These are phyloP conservation scores for Arachis stenosperma DNA, from an alignment of 306 rosid species.

Conservation along the genomic window DNA sequence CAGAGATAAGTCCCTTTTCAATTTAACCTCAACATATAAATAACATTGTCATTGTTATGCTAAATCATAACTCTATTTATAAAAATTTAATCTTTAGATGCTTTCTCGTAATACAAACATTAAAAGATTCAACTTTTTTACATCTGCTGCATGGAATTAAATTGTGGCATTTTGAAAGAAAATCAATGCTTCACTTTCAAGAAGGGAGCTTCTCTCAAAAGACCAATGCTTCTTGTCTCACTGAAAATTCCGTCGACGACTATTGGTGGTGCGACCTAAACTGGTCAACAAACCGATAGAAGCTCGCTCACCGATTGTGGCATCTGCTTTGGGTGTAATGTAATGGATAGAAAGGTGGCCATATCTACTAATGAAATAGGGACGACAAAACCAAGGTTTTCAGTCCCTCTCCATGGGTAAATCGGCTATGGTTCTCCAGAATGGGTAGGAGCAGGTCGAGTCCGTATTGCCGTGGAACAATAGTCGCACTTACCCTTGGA, in stretches of 20 bases:
- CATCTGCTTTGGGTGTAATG: conserved; percentile 77
- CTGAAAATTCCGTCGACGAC: conserved; percentile 91
- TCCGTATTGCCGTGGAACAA: too few species aligned
- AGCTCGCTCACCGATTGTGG: conserved; percentile 86
- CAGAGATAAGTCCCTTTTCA: conserved; percentile 24
- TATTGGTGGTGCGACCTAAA: conserved; percentile 83
- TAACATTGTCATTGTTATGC: not conserved
- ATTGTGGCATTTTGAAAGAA: conserved; percentile 45
- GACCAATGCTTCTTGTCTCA: conserved; percentile 53
- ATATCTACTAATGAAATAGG: conserved; percentile 52
- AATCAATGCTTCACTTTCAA: not conserved
- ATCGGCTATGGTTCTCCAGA: too few species aligned
- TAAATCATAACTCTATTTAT: too few species aligned
- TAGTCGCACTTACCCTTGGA: too few species aligned
- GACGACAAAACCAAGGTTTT: too few species aligned
- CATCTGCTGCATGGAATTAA: too few species aligned
- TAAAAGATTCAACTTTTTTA: not conserved
- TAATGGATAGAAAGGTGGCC: conserved; percentile 94
- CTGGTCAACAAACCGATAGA: conserved; percentile 73
- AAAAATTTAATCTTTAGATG: too few species aligned
- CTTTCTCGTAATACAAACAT: not conserved
- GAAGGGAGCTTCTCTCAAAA: conserved; percentile 56
- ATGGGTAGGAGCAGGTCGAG: conserved; percentile 66
- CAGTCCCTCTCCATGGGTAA: too few species aligned
- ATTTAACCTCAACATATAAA: not conserved